phyloP scores from a whole-genome alignment of 1,284 basidiomycete genomes.

The Ustilago nuda region DNA sequence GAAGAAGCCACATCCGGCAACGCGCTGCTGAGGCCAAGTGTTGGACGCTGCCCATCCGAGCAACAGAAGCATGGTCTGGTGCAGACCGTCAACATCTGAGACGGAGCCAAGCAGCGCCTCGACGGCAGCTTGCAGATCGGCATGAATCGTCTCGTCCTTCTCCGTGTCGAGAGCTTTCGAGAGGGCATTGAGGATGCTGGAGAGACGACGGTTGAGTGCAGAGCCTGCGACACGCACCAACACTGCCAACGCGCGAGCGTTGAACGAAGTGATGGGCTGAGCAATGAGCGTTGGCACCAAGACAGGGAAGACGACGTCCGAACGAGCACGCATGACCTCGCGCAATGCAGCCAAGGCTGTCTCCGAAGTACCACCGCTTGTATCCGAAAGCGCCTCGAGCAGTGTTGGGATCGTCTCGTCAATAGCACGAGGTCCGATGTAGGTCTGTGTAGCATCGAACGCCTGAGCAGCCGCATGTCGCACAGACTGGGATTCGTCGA shows the following conservation, averaged over 20 bases:
- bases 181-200: conserved; percentile 61
- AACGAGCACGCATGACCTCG: conserved; percentile 76
- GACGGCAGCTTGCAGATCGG: conserved; percentile 47
- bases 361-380: conserved; percentile 79
- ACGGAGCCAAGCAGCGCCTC: conserved; percentile 59
- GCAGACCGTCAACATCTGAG: conserved; percentile 60
- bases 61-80: conserved; percentile 67
- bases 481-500: conserved; percentile 88
- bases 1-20: conserved; percentile 59
- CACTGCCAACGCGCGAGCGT: conserved; percentile 89
- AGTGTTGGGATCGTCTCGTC: conserved; percentile 97
- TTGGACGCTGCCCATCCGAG: conserved; percentile 64
- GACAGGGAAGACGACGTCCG: conserved; percentile 91
- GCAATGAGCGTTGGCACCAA: conserved; percentile 92
- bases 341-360: conserved; percentile 90
- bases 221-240: conserved; percentile 92
- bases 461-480: conserved; percentile 90
- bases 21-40: conserved; percentile 49
- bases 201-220: conserved; percentile 76
- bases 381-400: conserved; percentile 80
- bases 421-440: conserved; percentile 89
- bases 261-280: conserved; percentile 92
- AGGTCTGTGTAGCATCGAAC: conserved; percentile 92
- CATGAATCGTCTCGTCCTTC: conserved; percentile 50
- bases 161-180: conserved; percentile 61